phyloP scores from a whole-genome alignment of 1,284 basidiomycete genomes.

The Ceratobasidium sp. region DNA sequence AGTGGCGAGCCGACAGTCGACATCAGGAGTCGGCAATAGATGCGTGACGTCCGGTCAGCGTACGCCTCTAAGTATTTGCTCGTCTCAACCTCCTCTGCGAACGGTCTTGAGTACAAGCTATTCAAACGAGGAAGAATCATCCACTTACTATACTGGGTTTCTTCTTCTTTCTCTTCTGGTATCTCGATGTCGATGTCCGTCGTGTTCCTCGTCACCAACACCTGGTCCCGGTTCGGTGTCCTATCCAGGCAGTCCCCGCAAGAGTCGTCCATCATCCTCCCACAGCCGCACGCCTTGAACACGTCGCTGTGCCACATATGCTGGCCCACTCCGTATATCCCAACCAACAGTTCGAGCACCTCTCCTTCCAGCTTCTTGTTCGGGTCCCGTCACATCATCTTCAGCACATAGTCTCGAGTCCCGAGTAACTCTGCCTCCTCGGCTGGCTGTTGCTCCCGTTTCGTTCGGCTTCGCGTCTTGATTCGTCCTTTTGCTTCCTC shows the following conservation, averaged over 20 bases:
- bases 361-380: conserved; percentile 5
- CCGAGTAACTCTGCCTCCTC: not conserved
- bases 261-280: not conserved
- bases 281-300: not conserved
- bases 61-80: not conserved
- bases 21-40: not conserved
- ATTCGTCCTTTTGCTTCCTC: not conserved
- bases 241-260: conserved; percentile 1
- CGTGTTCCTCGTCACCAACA: not conserved
- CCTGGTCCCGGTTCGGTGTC: not conserved
- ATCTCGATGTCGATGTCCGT: not conserved
- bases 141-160: conserved; percentile 5
- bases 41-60: not conserved
- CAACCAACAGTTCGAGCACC: not conserved
- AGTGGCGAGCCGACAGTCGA: conserved; percentile 11
- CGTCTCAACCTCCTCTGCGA: not conserved
- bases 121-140: too few relatives aligned
- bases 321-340: conserved; percentile 11
- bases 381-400: conserved; percentile 35
- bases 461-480: not conserved
- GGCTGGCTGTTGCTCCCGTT: not conserved
- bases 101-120: not conserved
- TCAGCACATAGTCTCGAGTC: conserved; percentile 13
- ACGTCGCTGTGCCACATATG: conserved; percentile 27
- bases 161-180: not conserved